Conservation (phyloP, 2,329 filamentous ascomycete genomes). For the Cladosporium sp. region DNA sequence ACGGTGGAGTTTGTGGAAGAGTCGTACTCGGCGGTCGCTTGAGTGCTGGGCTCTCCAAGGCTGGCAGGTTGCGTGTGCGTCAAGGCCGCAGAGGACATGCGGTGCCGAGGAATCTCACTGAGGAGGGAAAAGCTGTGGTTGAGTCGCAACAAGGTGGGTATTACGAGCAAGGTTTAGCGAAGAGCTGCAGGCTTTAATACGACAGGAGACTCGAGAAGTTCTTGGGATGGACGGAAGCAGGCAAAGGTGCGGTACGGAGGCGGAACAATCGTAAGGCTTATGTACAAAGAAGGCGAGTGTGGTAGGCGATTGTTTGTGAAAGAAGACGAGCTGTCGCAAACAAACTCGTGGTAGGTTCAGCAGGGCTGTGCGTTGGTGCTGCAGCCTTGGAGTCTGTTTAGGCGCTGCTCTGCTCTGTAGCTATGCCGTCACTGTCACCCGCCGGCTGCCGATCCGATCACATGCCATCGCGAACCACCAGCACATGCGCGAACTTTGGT, state of each 20-base stretch:
- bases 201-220: neutral
- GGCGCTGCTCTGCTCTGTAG: neutral
- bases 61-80: neutral
- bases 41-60: neutral
- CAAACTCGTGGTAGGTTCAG: neutral
- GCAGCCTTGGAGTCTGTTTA: neutral
- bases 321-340: conserved; percentile 3
- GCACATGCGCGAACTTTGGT: neutral
- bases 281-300: conserved; percentile 5
- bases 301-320: neutral
- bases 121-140: conserved; percentile 6
- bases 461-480: neutral
- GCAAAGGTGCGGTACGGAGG: neutral
- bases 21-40: neutral
- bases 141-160: neutral
- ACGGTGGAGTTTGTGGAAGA: neutral
- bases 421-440: neutral
- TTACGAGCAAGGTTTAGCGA: neutral
- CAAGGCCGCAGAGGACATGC: neutral
- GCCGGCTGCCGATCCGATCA: conserved; percentile 5
- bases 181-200: neutral
- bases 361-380: neutral
- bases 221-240: neutral
- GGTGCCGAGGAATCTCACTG: neutral
- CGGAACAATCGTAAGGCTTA: neutral